Conservation (phyloP, 1,284 basidiomycete genomes). For the Neolentinus lepideus region DNA sequence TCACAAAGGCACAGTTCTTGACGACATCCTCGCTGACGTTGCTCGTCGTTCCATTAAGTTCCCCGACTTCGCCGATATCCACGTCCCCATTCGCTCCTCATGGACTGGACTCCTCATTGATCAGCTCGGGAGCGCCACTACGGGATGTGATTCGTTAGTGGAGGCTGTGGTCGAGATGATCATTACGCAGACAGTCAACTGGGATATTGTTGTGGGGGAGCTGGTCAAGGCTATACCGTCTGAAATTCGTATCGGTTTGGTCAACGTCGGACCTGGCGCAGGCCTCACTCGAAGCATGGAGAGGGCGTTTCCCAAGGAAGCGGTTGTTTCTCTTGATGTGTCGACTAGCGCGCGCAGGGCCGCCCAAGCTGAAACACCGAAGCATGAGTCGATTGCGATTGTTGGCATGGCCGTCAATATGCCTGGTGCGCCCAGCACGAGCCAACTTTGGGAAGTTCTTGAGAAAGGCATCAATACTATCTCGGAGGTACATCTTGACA, state of each 20-base stretch:
- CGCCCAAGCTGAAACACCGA: conserved; percentile 10
- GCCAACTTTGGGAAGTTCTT: conserved; percentile 52
- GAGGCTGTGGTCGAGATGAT: conserved; percentile 51
- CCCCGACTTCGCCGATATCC: conserved; percentile 37
- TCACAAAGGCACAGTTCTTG: conserved; percentile 25
- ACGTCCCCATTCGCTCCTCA: conserved; percentile 40
- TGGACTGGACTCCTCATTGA: conserved; percentile 33
- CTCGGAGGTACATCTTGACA: conserved; percentile 36
- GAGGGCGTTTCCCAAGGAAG: conserved; percentile 22
- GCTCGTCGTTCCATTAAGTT: conserved; percentile 37
- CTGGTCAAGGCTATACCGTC: conserved; percentile 19
- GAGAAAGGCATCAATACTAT: conserved; percentile 50
- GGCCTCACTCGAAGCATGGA: conserved; percentile 35
- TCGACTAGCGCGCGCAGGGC: conserved; percentile 11
- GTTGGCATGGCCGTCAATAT: conserved; percentile 64
- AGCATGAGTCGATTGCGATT: conserved; percentile 56
- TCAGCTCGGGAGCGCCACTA: conserved; percentile 6
- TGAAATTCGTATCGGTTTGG: conserved; percentile 23
- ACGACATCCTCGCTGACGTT: conserved; percentile 38
- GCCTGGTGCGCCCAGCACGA: conserved; percentile 44
- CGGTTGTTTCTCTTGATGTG: conserved; percentile 22
- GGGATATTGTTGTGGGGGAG: conserved; percentile 34
- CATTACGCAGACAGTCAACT: conserved; percentile 47
- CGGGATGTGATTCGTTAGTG: conserved; percentile 25
- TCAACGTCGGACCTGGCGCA: conserved; percentile 51